Evolutionary conservation across 192 early-diverging fungal genomes (phyloP).

Genomic region (Coemansia sp.): DNA sequence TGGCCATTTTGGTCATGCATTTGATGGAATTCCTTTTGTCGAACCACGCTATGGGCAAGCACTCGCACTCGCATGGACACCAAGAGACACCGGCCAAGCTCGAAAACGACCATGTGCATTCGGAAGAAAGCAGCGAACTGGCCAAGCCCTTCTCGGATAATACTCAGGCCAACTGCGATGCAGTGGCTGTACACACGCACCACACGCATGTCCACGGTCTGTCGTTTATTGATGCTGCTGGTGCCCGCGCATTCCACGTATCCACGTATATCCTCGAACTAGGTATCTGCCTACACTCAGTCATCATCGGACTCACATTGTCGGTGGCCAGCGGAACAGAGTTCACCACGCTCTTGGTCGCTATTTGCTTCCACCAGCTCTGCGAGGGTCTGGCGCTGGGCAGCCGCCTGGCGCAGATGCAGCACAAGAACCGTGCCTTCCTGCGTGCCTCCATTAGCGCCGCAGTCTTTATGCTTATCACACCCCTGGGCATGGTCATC

Average conservation of each 20-base stretch:
- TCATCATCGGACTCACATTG: slow-evolving; percentile 73
- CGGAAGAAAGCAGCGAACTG: background rate
- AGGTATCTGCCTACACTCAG: slow-evolving; percentile 75
- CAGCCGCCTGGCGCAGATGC: slow-evolving; percentile 65
- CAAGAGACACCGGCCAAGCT: background rate
- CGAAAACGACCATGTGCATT: background rate
- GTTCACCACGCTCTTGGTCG: slow-evolving; percentile 64
- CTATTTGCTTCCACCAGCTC: slow-evolving; percentile 74
- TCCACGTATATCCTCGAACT: slow-evolving; percentile 74
- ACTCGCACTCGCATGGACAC: slow-evolving; percentile 28
- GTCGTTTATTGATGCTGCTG: slow-evolving; percentile 25
- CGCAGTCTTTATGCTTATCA: slow-evolving; percentile 66
- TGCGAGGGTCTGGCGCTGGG: slow-evolving; percentile 81
- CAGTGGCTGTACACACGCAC: slow-evolving; percentile 51
- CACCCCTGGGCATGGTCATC: slow-evolving; percentile 77
- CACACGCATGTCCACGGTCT: slow-evolving; percentile 54
- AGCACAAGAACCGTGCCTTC: slow-evolving; percentile 26
- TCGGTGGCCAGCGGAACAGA: slow-evolving; percentile 57
- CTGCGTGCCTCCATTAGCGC: slow-evolving; percentile 53
- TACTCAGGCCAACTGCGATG: slow-evolving; percentile 30
- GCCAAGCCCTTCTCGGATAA: background rate
- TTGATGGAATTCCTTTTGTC: slow-evolving; percentile 63
- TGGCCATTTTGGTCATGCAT: slow-evolving; percentile 68
- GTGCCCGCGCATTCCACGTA: slow-evolving; percentile 32
- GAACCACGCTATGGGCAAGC: slow-evolving; percentile 47